Evolutionary conservation across 306 rosid genomes (phyloP).

Genomic region (Casuarina equisetifolia): DNA sequence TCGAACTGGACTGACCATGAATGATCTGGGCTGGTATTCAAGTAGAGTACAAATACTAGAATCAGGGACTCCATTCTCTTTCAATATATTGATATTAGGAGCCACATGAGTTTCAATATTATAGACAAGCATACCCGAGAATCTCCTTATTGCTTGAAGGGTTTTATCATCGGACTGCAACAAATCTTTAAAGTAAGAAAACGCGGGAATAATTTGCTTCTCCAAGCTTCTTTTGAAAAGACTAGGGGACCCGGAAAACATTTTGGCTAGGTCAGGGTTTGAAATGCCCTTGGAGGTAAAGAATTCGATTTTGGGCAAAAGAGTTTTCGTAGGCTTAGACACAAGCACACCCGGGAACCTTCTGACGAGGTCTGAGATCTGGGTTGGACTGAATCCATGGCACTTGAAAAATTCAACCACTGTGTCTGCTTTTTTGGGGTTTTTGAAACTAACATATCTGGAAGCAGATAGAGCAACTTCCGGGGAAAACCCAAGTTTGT

Average conservation of each 20-base stretch:
- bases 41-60: not conserved
- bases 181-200: not conserved
- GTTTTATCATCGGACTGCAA: not conserved
- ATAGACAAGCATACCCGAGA: not conserved
- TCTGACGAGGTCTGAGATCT: not conserved
- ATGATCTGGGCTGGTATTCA: not conserved
- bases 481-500: constrained; percentile 29
- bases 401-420: not conserved
- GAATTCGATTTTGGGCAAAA: constrained; percentile 21
- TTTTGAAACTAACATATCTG: constrained; percentile 14
- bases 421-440: constrained; percentile 1
- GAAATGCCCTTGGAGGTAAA: constrained; percentile 18
- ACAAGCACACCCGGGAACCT: not conserved
- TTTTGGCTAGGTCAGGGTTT: not conserved
- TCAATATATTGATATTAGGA: constrained; percentile 2
- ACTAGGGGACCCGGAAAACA: too few species aligned
- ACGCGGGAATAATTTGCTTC: constrained; percentile 8
- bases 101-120: constrained; percentile 2
- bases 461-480: constrained; percentile 34
- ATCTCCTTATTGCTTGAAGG: not conserved
- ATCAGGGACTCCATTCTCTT: constrained; percentile 20
- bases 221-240: not conserved
- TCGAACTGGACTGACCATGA: not conserved
- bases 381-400: not conserved
- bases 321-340: not conserved